Conservation (phyloP, 306 rosid genomes). For the Abrus precatorius region DNA sequence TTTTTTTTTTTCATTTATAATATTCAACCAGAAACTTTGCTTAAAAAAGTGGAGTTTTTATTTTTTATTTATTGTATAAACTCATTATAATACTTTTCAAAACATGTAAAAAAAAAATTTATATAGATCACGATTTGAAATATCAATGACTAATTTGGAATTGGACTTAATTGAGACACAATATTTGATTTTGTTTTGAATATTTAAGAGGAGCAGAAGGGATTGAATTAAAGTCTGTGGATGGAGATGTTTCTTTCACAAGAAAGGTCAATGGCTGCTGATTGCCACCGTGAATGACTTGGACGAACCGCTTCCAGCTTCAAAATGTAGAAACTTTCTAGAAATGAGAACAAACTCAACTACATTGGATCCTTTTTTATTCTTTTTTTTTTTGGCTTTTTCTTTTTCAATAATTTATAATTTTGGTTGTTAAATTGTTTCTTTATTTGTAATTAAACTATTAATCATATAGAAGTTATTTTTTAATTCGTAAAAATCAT, state of each 20-base stretch:
- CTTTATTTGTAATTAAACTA: neutral
- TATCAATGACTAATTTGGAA: neutral
- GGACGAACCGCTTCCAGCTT: neutral
- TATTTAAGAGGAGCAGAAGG: neutral
- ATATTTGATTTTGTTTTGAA: neutral
- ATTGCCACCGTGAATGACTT: conserved; percentile 1
- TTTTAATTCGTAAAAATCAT: neutral
- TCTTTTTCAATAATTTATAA: neutral
- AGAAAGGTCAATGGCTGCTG: conserved; percentile 12
- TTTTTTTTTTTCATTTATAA: neutral
- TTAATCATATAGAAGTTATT: neutral
- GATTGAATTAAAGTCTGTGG: conserved; percentile 19
- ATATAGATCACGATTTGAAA: neutral
- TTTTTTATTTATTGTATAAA: neutral
- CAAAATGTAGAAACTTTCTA: conserved; percentile 12
- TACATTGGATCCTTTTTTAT: neutral
- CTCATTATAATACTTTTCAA: neutral
- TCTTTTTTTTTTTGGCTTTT: neutral
- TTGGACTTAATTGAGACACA: neutral
- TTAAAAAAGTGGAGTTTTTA: neutral
- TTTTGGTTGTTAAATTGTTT: no score
- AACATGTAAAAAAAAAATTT: no score
- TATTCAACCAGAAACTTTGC: neutral
- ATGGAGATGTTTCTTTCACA: conserved; percentile 1
- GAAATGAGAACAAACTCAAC: conserved; percentile 21